Percentiles rank a stretch among this genome's conserved stretches.
These are phyloP conservation scores for Debaryomyces maramus DNA, from an alignment of 805 yeast genomes.

Conservation along the genomic window DNA sequence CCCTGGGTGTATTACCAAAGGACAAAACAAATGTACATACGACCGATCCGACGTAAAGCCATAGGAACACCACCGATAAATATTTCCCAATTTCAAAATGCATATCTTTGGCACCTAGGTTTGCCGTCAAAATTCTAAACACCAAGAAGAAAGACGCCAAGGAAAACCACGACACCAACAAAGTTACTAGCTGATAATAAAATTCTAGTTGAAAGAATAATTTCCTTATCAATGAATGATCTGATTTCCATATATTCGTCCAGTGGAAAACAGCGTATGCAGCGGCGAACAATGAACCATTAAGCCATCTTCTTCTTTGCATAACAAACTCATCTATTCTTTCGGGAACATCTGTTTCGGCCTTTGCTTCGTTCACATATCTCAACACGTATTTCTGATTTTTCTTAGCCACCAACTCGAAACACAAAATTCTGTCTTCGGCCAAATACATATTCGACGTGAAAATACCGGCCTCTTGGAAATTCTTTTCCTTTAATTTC, in stretches of 20 bases:
- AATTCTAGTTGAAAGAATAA: slow-evolving; percentile 83
- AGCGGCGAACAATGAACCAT: slow-evolving; percentile 97
- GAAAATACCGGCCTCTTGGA: slow-evolving; percentile 65
- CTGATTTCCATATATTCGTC: slow-evolving; percentile 83
- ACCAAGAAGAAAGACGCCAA: slow-evolving; percentile 87
- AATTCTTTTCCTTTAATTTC: slow-evolving; percentile 38
- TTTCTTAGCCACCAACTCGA: slow-evolving; percentile 88
- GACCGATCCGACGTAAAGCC: slow-evolving; percentile 81
- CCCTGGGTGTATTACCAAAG: slow-evolving; percentile 92
- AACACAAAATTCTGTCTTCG: slow-evolving; percentile 93
- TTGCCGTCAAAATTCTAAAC: slow-evolving; percentile 80
- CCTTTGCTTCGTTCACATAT: slow-evolving; percentile 85
- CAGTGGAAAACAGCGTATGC: slow-evolving; percentile 84
- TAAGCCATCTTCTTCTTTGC: slow-evolving; percentile 97
- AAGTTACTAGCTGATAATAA: slow-evolving; percentile 71
- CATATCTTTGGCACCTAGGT: slow-evolving; percentile 64
- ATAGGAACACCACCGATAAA: slow-evolving; percentile 73
- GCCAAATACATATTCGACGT: slow-evolving; percentile 96
- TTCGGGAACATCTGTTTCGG: slow-evolving; percentile 96
- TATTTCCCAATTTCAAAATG: slow-evolving; percentile 73
- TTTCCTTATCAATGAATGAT: slow-evolving; percentile 80
- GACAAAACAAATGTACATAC: slow-evolving; percentile 86
- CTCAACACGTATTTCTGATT: slow-evolving; percentile 72
- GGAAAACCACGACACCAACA: slow-evolving; percentile 90
- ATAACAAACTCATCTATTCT: slow-evolving; percentile 89